Evolutionary conservation across 257 asterid genomes (phyloP).

Genomic region (Leonotis leonurus): DNA sequence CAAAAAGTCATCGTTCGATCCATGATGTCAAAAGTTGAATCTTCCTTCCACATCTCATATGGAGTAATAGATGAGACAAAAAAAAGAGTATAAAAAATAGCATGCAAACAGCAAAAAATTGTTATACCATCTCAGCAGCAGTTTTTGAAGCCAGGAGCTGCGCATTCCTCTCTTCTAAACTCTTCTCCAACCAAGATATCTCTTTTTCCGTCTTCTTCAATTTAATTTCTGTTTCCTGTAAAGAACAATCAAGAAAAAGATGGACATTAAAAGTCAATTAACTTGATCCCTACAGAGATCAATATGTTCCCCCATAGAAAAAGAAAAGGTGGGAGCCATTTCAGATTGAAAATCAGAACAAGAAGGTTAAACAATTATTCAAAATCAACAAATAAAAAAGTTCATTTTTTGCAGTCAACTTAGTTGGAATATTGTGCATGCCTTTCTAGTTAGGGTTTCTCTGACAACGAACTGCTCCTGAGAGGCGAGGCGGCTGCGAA

Average conservation of each 20-base stretch:
- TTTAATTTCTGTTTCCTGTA: conserved; percentile 70
- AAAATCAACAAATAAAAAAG: too few relatives aligned
- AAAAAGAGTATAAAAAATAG: not conserved
- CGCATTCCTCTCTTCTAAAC: conserved; percentile 49
- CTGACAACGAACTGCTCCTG: conserved; percentile 49
- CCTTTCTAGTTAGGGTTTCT: conserved; percentile 78
- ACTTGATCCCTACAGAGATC: too few relatives aligned
- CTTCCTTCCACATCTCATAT: not conserved
- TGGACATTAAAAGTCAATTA: too few relatives aligned
- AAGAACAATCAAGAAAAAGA: conserved; percentile 5
- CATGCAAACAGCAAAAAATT: not conserved
- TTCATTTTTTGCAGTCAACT: too few relatives aligned
- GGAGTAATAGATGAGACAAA: not conserved
- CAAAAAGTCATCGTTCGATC: not conserved
- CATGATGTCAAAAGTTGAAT: not conserved
- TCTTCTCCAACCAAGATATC: conserved; percentile 50
- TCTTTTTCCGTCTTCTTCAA: conserved; percentile 63
- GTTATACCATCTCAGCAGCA: conserved; percentile 53
- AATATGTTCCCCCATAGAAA: not conserved
- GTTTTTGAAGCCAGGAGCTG: conserved; percentile 59
- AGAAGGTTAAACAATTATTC: conserved; percentile 19
- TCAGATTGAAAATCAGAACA: conserved; percentile 4
- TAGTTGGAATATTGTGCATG: too few relatives aligned
- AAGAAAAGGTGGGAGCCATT: conserved; percentile 16
- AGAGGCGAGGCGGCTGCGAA: conserved; percentile 62